These are phyloP conservation scores for Eugenia klotzschiana DNA, from an alignment of 441 rosid genomes.

Conservation along the genomic window DNA sequence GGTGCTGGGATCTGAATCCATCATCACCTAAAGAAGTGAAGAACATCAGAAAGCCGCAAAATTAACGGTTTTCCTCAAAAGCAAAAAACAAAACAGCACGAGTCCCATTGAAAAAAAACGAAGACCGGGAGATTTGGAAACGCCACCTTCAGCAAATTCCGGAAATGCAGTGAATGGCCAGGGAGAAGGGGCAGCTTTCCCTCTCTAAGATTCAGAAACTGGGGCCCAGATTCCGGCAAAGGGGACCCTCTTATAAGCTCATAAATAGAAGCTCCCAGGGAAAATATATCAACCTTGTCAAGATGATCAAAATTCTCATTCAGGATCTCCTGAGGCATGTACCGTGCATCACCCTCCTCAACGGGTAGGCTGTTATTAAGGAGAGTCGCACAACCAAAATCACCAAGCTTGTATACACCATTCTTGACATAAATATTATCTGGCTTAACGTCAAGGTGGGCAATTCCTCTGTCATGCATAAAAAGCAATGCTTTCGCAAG, in stretches of 20 bases:
- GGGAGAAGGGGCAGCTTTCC: constrained; percentile 86
- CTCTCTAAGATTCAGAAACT: constrained; percentile 52
- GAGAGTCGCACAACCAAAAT: constrained; percentile 87
- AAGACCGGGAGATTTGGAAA: not conserved
- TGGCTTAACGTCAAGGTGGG: constrained; percentile 88
- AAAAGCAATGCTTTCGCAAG: constrained; percentile 67
- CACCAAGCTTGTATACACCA: constrained; percentile 76
- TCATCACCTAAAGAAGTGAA: constrained; percentile 32
- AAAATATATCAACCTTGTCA: constrained; percentile 82
- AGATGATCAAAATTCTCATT: constrained; percentile 72
- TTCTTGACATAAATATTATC: constrained; percentile 80
- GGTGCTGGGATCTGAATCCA: constrained; percentile 56
- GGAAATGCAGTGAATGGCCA: constrained; percentile 70
- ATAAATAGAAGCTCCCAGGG: constrained; percentile 64
- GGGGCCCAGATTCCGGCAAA: constrained; percentile 56
- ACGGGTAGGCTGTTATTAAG: constrained; percentile 65
- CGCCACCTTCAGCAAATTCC: constrained; percentile 68
- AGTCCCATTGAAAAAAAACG: not conserved
- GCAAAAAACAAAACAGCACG: not conserved
- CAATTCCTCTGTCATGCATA: constrained; percentile 70
- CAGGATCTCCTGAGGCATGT: constrained; percentile 93
- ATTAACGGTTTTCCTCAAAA: not conserved
- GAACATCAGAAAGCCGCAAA: not conserved
- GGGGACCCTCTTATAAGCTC: constrained; percentile 72
- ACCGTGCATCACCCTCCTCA: constrained; percentile 96